Evolutionary conservation across 352 stramenopile genomes (phyloP), one percentile per base, ranked within the genome.

Genomic region (Phytophthora fragariaefolia): DNA sequence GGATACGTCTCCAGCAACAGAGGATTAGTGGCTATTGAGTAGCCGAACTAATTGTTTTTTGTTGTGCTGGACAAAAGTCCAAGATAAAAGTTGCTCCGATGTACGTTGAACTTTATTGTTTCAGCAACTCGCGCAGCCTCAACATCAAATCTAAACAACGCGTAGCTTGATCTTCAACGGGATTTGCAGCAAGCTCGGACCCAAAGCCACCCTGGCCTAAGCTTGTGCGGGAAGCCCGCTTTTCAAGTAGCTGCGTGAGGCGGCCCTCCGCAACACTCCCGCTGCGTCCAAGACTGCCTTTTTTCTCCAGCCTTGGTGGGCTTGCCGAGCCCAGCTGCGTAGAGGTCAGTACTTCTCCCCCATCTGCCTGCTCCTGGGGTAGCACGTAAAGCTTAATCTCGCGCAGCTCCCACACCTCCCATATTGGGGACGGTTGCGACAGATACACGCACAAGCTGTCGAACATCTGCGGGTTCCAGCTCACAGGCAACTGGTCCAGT

Each of bases 351-450:
- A 34, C 13, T 8, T 58, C 43, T 22, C 17, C 30, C 7, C 10
- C 40, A 30, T 4, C 23, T 15, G 52, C 43, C 28, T 24, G 15
- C 34, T 64, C 67, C 4, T 63, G 45, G 20, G 67, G 51, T 12
- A 65, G 7, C 23, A 51, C 30, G 12, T 54, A 88, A 3, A 90
- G 22, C 56, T 87, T 89, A 28, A 91, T 45, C 0, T 80, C 58
- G 22, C 83, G 79, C 10, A 91, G 61, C 46, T 89, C 79, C 64
- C 76, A 90, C 12, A 73, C 81, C 13, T 87, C 73, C 75, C 85
- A 93, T 1, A 88, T 42, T 2, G 76, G 65, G 1, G 79, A 91
- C 8, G 79, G 78, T 58, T 93, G 85, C 6, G 76, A 82, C 15
- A 90, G 55, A 36, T 89, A 89, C 23, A 93, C 69, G 20, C 63